Base-by-base conservation (phyloP, 1,284 basidiomycete species). In the Coniophora puteana region DNA sequence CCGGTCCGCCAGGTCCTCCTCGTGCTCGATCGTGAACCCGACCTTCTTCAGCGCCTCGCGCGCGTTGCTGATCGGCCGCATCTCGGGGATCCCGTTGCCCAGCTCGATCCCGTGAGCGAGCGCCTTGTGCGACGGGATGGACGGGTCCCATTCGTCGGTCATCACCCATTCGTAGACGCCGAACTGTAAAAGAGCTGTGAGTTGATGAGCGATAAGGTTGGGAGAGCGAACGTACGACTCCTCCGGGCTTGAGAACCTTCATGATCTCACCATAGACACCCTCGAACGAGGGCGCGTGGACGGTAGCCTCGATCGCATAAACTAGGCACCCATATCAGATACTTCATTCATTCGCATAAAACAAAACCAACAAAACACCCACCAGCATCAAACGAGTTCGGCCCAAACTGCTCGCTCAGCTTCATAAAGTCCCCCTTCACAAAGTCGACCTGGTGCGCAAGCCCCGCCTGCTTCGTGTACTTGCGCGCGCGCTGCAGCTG, bases 101-200 rank as follows among this genome's bases (percentile, higher is more conserved):
- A 97, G 71, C 62, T 93, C 91, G 49, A 94, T 84, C 42, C 76
- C 83, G 71, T 97, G 93, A 14, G 92, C 89, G 48, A 99, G 83
- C 44, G 80, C 78, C 71, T 94, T 94, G 78, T 99, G 95, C 49
- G 80, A 67, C 13, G 93, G 88, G 64, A 78, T 89, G 11, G 83
- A 81, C 2, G 89, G 75, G 63, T 99, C 90, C 89, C 92, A 99
- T 8, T 66, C 65, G 63, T 98, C 94, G 35, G 95, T 98, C 94
- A 99, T 97, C 68, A 85, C 89, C 95, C 95, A 99, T 63, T 98
- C 95, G 68, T 98, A 98, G 32, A 97, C 86, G 61, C 93, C 94
- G 63, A 97, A 97, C 88, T 93, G 28, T 5, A n/a, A n/a, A n/a
- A n/a, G n/a, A n/a, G n/a, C n/a, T n/a, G 8, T 5, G 10, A 33